These are phyloP conservation scores for Cerioporus squamosus DNA, from an alignment of 1,284 basidiomycete genomes.

Conservation along the genomic window DNA sequence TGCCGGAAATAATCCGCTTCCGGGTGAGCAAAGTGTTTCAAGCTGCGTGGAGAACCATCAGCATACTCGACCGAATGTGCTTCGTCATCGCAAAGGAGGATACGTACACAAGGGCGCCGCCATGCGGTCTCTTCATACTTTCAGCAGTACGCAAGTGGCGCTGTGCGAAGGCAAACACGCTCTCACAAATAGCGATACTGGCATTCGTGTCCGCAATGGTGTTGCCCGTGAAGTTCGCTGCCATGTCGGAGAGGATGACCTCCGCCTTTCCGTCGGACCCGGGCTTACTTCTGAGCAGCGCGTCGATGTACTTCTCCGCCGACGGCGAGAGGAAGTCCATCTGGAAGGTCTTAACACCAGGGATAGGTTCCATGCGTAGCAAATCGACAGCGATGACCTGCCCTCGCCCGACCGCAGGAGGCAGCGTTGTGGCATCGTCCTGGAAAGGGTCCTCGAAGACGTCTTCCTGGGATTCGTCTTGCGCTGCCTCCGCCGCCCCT, in stretches of 20 bases:
- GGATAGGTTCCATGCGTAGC: conserved; percentile 67
- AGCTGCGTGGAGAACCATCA: conserved; percentile 40
- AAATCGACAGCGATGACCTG: conserved; percentile 78
- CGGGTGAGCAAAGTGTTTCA: conserved; percentile 79
- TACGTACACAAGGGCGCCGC: conserved; percentile 73
- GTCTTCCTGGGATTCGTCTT: neutral
- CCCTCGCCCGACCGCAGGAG: conserved; percentile 42
- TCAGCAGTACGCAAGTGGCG: conserved; percentile 53
- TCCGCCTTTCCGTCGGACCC: conserved; percentile 56
- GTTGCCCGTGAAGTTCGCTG: conserved; percentile 72
- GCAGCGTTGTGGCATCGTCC: neutral
- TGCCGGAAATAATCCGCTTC: conserved; percentile 57
- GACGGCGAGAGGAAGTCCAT: conserved; percentile 75
- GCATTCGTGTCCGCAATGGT: conserved; percentile 59
- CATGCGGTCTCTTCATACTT: conserved; percentile 44
- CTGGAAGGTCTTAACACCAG: conserved; percentile 69
- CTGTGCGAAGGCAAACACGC: conserved; percentile 64
- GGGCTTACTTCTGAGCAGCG: conserved; percentile 40
- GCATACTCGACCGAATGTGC: neutral
- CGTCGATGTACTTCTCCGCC: conserved; percentile 52
- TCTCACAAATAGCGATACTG: conserved; percentile 65
- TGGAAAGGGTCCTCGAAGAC: conserved; percentile 13
- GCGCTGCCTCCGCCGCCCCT: neutral
- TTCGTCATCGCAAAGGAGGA: too few species aligned
- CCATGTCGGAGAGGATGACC: conserved; percentile 80